Conservation (phyloP, 306 rosid genomes). For the Prunus salicina region DNA sequence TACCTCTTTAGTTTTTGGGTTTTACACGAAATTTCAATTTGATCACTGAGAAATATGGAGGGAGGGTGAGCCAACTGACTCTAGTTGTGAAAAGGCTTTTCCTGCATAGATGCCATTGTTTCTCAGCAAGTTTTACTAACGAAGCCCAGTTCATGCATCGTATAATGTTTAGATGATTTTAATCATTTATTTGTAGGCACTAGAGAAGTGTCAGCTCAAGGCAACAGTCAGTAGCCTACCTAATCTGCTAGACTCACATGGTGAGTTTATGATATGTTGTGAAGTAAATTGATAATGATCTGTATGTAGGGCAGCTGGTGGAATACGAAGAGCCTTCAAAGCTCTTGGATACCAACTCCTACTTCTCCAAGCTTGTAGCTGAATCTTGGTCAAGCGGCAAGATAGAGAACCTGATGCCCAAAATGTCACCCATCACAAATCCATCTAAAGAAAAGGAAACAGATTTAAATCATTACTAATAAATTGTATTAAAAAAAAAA, state of each 20-base stretch:
- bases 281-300: background rate
- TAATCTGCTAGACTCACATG: constrained; percentile 58
- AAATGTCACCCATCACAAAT: no score
- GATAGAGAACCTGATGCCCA: background rate
- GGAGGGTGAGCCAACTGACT: constrained; percentile 34
- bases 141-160: background rate
- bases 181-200: constrained; percentile 35
- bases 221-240: constrained; percentile 50
- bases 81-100: background rate
- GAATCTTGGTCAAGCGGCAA: constrained; percentile 71
- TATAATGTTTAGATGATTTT: background rate
- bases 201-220: constrained; percentile 79
- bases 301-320: constrained; percentile 49
- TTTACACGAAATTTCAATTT: no score
- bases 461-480: no score
- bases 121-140: no score
- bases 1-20: no score
- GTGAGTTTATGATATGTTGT: constrained; percentile 35
- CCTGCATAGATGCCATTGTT: background rate
- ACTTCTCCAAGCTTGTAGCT: constrained; percentile 68
- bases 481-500: no score
- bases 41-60: constrained; percentile 48
- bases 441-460: no score
- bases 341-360: constrained; percentile 56
- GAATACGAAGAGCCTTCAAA: constrained; percentile 71